Conservation (phyloP, 2,329 filamentous ascomycete genomes). For the Sporothrix luriei region DNA sequence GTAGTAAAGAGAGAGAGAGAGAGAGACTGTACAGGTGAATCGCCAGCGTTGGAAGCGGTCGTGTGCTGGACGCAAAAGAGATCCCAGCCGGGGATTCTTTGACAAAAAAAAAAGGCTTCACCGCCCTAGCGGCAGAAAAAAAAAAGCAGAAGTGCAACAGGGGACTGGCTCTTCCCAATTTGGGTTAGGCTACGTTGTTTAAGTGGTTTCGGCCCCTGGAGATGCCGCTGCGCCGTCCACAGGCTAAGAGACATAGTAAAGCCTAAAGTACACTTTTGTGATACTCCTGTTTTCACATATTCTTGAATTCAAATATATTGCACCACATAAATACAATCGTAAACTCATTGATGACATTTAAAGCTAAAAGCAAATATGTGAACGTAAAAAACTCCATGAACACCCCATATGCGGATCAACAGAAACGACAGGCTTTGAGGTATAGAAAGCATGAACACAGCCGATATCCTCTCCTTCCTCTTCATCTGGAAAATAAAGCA, state of each 20-base stretch:
- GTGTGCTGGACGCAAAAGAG: neutral
- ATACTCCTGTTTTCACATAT: neutral
- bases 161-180: neutral
- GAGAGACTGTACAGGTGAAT: neutral
- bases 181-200: neutral
- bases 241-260: no score
- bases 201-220: constrained; percentile 6
- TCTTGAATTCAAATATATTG: neutral
- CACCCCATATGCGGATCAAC: neutral
- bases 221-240: neutral
- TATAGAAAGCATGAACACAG: neutral
- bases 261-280: neutral
- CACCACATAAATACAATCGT: neutral
- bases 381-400: constrained; percentile 6
- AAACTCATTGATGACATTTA: neutral
- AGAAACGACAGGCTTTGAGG: neutral
- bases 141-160: constrained; percentile 8
- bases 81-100: neutral
- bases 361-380: neutral
- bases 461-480: neutral
- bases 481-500: neutral
- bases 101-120: constrained; percentile 26
- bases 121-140: constrained; percentile 23
- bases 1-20: neutral
- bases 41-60: constrained; percentile 1